Conservation (phyloP, 164 flowering plant species). For the Tinospora cordifolia region DNA sequence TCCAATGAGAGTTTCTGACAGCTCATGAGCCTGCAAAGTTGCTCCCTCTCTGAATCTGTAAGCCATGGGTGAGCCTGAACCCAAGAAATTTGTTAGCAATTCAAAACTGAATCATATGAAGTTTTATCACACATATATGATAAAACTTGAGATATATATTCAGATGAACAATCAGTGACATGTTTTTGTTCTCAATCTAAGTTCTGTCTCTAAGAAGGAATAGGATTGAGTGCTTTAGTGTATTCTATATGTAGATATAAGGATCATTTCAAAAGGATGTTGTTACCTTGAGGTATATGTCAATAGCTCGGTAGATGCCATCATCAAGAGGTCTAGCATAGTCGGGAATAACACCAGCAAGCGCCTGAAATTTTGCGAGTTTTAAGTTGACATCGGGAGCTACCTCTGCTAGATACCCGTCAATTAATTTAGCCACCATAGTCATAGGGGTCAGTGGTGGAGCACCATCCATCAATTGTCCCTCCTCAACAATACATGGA, state of each 20-base stretch:
- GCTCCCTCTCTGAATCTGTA: conserved; percentile 54
- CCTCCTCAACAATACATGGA: conserved; percentile 38
- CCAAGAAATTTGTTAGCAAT: background rate
- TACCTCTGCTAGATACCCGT: conserved; percentile 68
- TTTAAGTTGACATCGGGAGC: conserved; percentile 64
- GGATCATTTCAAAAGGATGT: background rate
- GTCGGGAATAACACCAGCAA: conserved; percentile 64
- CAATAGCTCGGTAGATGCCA: conserved; percentile 73
- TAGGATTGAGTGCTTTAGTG: no score
- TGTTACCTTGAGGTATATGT: conserved; percentile 69
- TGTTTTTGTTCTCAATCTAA: no score
- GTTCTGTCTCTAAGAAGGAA: background rate
- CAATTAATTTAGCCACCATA: conserved; percentile 64
- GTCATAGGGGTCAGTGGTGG: conserved; percentile 45
- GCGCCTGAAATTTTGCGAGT: conserved; percentile 51
- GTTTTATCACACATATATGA: background rate
- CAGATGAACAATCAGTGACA: no score
- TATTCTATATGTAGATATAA: no score
- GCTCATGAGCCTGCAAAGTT: conserved; percentile 56
- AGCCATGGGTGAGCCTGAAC: conserved; percentile 66
- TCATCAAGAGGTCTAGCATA: conserved; percentile 66
- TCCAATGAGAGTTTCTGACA: conserved; percentile 67
- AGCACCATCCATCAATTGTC: conserved; percentile 35
- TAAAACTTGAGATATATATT: no score
- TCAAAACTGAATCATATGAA: background rate